Evolutionary conservation across 257 asterid genomes (phyloP).

Genomic region (Leonotis leonurus): DNA sequence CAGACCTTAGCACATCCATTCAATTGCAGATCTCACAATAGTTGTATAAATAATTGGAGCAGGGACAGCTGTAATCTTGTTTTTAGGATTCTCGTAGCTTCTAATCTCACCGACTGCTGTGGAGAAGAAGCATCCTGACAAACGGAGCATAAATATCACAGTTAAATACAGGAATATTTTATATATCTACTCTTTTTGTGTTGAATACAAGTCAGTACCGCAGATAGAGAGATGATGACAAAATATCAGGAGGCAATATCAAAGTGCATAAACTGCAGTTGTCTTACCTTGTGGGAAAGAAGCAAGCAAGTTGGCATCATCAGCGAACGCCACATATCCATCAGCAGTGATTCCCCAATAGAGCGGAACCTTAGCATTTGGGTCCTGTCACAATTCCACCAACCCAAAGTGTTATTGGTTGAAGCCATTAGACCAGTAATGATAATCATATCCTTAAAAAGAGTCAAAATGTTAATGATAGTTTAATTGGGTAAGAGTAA

Average conservation of each 20-base stretch:
- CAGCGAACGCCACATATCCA: constrained; percentile 85
- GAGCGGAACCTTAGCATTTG: constrained; percentile 86
- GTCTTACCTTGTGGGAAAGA: constrained; percentile 89
- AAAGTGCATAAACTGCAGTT: neutral
- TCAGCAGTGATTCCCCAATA: constrained; percentile 99
- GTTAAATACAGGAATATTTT: constrained; percentile 1
- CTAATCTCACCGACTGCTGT: constrained; percentile 74
- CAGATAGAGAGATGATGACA: too few species aligned
- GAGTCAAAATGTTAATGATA: neutral
- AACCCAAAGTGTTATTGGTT: constrained; percentile 14
- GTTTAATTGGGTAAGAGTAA: neutral
- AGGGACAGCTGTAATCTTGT: constrained; percentile 88
- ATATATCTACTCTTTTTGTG: neutral
- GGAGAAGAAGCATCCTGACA: constrained; percentile 86
- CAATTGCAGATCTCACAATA: neutral
- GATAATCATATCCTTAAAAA: neutral
- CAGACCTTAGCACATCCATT: neutral
- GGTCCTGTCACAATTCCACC: constrained; percentile 69
- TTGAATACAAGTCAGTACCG: neutral
- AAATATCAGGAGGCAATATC: too few species aligned
- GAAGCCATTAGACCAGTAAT: constrained; percentile 1
- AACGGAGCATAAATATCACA: constrained; percentile 13
- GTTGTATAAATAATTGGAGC: constrained; percentile 23
- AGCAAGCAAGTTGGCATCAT: constrained; percentile 94
- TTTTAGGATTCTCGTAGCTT: constrained; percentile 94